phyloP scores from a whole-genome alignment of 495 filamentous ascomycete genomes.

The Trichocladium antarcticum region DNA sequence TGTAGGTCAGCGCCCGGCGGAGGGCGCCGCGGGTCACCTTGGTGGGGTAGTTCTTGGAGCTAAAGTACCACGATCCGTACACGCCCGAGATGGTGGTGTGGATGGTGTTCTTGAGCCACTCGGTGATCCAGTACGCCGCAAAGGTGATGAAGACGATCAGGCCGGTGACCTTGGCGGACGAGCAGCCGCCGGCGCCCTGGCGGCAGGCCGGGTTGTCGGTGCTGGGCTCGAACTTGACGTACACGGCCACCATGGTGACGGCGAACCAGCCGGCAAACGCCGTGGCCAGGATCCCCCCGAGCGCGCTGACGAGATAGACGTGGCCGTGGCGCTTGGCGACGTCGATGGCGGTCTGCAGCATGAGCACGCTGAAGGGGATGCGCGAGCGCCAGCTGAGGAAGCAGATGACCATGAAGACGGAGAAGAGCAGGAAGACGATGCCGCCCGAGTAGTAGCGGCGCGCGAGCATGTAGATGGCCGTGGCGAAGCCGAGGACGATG shows the following conservation, averaged over 20 bases:
- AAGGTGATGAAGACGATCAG: slow-evolving; percentile 81
- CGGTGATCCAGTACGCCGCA: slow-evolving; percentile 82
- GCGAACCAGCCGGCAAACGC: slow-evolving; percentile 59
- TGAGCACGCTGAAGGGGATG: slow-evolving; percentile 80
- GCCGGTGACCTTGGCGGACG: slow-evolving; percentile 64
- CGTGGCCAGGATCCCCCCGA: slow-evolving; percentile 64
- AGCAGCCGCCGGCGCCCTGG: slow-evolving; percentile 54
- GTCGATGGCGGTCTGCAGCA: slow-evolving; percentile 81
- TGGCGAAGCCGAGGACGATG: slow-evolving; percentile 51
- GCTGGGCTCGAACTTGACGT: slow-evolving; percentile 65
- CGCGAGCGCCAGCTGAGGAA: slow-evolving; percentile 65
- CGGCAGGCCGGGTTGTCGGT: slow-evolving; percentile 56
- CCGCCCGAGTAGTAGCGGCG: slow-evolving; percentile 66
- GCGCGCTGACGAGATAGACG: slow-evolving; percentile 70
- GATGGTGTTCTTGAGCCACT: slow-evolving; percentile 85
- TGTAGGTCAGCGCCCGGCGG: slow-evolving; percentile 70
- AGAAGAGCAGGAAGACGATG: slow-evolving; percentile 76
- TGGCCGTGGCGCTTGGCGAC: slow-evolving; percentile 73
- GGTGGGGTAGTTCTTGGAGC: slow-evolving; percentile 54
- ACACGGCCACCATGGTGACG: slow-evolving; percentile 53
- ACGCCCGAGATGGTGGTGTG: slow-evolving; percentile 80
- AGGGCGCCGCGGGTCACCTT: slow-evolving; percentile 69
- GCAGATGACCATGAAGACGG: slow-evolving; percentile 43
- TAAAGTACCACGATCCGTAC: slow-evolving; percentile 92
- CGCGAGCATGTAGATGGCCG: slow-evolving; percentile 62